These are phyloP conservation scores for Mycena vulgaris DNA, from an alignment of 768 basidiomycete species.

Conservation along the genomic window DNA sequence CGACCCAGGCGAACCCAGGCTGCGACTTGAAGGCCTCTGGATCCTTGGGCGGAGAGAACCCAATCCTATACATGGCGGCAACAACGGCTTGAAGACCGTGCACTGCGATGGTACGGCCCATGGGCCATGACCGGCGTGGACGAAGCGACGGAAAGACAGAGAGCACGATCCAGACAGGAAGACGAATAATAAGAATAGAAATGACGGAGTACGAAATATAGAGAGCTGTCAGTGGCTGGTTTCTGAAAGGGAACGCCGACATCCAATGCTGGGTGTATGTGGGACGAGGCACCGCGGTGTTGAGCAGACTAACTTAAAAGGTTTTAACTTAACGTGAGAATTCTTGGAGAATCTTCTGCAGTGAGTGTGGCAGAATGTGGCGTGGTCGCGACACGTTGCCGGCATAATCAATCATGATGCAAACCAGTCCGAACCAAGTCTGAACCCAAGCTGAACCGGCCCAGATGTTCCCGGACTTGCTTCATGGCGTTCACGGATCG, in stretches of 20 bases:
- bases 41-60: conserved; percentile 73
- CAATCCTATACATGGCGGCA: conserved; percentile 52
- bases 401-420: too few relatives aligned
- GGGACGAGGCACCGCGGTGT: too few relatives aligned
- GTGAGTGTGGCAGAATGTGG: too few relatives aligned
- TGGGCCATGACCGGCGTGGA: conserved; percentile 63
- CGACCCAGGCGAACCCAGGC: background rate
- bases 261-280: too few relatives aligned
- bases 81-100: conserved; percentile 43
- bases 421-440: too few relatives aligned
- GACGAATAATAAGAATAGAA: conserved; percentile 54
- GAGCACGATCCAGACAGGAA: conserved; percentile 64
- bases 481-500: too few relatives aligned
- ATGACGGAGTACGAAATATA: conserved; percentile 61
- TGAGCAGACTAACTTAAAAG: too few relatives aligned
- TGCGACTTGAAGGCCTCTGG: conserved; percentile 51
- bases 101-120: conserved; percentile 53
- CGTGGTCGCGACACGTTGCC: too few relatives aligned
- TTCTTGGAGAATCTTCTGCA: too few relatives aligned
- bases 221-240: conserved; percentile 65
- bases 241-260: conserved; percentile 38
- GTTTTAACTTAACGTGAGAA: too few relatives aligned
- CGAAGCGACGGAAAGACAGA: conserved; percentile 58
- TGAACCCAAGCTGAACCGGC: too few relatives aligned
- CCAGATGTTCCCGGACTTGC: too few relatives aligned